These are phyloP conservation scores for Ceriops zippeliana DNA, from an alignment of 345 rosid genomes.

Conservation along the genomic window DNA sequence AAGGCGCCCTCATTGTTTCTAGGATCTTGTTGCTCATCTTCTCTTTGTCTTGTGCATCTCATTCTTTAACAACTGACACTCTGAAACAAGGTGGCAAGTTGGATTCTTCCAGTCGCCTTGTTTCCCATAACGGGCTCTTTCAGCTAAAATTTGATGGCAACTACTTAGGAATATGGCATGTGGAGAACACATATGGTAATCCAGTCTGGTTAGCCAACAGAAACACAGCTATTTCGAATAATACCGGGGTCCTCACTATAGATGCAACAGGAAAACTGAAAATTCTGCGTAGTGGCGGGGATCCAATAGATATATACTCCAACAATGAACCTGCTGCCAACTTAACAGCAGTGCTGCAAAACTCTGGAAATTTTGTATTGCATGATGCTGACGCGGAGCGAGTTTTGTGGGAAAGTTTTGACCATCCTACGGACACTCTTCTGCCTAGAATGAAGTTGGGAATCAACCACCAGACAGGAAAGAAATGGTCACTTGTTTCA, in stretches of 20 bases:
- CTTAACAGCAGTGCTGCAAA: neutral
- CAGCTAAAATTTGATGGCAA: neutral
- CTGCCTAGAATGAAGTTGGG: conserved; percentile 19
- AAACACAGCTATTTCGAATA: neutral
- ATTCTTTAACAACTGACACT: neutral
- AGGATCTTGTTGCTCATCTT: neutral
- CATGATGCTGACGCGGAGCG: neutral
- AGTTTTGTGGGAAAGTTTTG: conserved; percentile 18
- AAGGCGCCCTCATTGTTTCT: neutral
- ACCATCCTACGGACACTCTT: conserved; percentile 11
- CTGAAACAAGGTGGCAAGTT: neutral
- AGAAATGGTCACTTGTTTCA: conserved; percentile 1
- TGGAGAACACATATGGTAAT: rapidly evolving
- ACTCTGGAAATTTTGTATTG: conserved; percentile 13
- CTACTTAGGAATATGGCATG: neutral
- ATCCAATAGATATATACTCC: neutral
- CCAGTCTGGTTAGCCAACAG: conserved; percentile 7
- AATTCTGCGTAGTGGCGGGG: conserved; percentile 2
- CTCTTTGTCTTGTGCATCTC: neutral
- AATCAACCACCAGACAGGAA: neutral
- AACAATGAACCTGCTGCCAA: neutral
- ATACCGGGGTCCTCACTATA: neutral
- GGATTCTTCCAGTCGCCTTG: neutral
- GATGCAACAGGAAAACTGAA: neutral
- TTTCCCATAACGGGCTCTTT: neutral